phyloP scores from a whole-genome alignment of 441 rosid species.

The Hura crepitans region DNA sequence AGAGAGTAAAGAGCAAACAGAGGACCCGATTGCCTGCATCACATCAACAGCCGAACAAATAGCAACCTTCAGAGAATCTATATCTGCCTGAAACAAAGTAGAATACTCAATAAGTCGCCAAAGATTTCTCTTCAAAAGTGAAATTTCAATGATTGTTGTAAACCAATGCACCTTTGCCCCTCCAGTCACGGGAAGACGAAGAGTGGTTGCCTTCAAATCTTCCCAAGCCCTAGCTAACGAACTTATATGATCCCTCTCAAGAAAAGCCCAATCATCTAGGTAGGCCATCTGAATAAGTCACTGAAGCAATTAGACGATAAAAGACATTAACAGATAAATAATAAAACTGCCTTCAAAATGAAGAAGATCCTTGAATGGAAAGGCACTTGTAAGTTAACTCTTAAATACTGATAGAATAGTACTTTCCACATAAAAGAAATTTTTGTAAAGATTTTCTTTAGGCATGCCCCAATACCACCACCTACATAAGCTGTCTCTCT shows the following conservation, averaged over 20 bases:
- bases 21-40: slow-evolving; percentile 83
- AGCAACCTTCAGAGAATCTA: slow-evolving; percentile 67
- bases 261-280: slow-evolving; percentile 82
- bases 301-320: slow-evolving; percentile 26
- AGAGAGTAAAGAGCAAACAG: slow-evolving; percentile 59
- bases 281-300: slow-evolving; percentile 52
- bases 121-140: slow-evolving; percentile 23
- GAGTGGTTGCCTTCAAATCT: slow-evolving; percentile 89
- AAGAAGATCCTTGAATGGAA: not conserved
- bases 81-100: slow-evolving; percentile 57
- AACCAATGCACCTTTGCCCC: slow-evolving; percentile 66
- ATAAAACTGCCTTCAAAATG: not conserved
- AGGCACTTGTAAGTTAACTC: not conserved
- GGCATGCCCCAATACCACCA: not conserved
- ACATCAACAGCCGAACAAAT: slow-evolving; percentile 85
- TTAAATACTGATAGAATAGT: not conserved
- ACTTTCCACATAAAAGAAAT: not conserved
- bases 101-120: slow-evolving; percentile 23
- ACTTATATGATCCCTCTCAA: slow-evolving; percentile 69
- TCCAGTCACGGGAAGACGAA: slow-evolving; percentile 79
- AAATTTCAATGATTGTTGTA: slow-evolving; percentile 4
- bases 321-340: not conserved
- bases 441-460: no score
- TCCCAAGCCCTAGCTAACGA: slow-evolving; percentile 75
- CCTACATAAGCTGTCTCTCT: not conserved